Conservation (phyloP, 2,329 filamentous ascomycete species). For the Emergomyces pasteurianus region DNA sequence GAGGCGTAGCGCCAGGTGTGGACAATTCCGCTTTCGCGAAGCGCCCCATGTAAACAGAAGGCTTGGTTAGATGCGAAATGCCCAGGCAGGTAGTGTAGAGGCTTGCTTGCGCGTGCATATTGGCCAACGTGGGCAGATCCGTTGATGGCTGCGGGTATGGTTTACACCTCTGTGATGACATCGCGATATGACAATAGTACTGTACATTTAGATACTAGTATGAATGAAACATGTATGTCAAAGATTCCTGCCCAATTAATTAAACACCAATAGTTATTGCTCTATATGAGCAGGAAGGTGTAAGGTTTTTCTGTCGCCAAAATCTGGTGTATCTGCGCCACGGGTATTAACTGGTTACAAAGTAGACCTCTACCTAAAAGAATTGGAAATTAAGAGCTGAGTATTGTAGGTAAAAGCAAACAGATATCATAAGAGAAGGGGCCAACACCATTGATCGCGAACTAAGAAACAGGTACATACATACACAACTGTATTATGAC, state of each 20-base stretch:
- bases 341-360: neutral
- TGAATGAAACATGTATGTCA: neutral
- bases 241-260: neutral
- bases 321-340: neutral
- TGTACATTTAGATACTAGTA: neutral
- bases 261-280: neutral
- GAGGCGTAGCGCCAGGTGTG: neutral
- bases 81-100: neutral
- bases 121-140: neutral
- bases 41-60: no score
- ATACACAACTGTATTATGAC: conserved; percentile 16
- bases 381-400: neutral
- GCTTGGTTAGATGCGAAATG: no score
- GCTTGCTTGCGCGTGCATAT: neutral
- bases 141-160: neutral
- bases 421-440: neutral
- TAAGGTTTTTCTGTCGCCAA: neutral
- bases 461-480: neutral
- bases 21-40: no score
- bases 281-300: neutral
- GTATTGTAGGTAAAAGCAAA: neutral
- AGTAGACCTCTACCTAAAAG: neutral
- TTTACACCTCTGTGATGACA: neutral
- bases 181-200: neutral
- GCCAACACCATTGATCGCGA: neutral